These are phyloP conservation scores for Eucalyptus pauciflora DNA, from an alignment of 345 rosid species.

Conservation along the genomic window DNA sequence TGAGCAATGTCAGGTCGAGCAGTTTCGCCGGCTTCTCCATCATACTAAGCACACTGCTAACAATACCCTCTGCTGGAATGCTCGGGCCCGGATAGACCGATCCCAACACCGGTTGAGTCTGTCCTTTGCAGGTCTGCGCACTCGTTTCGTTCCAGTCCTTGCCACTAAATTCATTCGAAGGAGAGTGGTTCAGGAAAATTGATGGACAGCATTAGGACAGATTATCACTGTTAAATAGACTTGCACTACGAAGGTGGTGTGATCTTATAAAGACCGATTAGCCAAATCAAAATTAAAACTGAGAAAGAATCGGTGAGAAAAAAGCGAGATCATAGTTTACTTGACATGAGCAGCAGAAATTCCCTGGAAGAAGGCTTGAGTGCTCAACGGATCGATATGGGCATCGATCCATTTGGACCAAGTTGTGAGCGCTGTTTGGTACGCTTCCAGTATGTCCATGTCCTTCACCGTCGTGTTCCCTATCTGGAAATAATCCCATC, in stretches of 20 bases:
- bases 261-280: neutral
- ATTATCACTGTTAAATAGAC: neutral
- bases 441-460: conserved; percentile 57
- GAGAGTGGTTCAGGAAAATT: neutral
- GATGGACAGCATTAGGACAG: neutral
- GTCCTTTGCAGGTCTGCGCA: conserved; percentile 20
- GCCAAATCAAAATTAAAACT: neutral
- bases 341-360: conserved; percentile 27
- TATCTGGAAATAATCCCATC: conserved; percentile 55
- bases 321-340: conserved; percentile 5
- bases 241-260: neutral
- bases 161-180: neutral
- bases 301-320: neutral
- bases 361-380: conserved; percentile 53
- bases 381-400: conserved; percentile 35
- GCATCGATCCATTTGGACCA: conserved; percentile 56
- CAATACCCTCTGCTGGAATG: conserved; percentile 21
- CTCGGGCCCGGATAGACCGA: conserved; percentile 13
- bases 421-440: conserved; percentile 47
- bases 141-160: neutral
- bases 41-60: conserved; percentile 15
- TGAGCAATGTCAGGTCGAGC: conserved; percentile 42
- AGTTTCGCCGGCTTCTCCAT: conserved; percentile 35
- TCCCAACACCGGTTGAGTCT: conserved; percentile 44
- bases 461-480: conserved; percentile 26